These are phyloP conservation scores for Batkoa obscura DNA, from an alignment of 371 early-diverging fungal species.

Conservation along the genomic window DNA sequence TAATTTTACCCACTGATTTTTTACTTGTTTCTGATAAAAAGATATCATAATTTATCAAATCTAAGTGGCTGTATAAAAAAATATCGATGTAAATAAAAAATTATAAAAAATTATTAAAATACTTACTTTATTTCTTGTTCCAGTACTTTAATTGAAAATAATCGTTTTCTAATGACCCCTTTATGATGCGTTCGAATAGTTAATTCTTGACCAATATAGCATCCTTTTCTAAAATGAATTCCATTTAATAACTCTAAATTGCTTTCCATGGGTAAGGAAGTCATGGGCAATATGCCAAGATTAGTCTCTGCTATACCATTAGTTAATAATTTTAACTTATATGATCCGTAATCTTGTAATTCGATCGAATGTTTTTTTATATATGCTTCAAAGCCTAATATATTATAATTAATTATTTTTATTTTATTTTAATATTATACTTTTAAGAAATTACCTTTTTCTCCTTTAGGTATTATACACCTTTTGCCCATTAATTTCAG, in stretches of 20 bases:
- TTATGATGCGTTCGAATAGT: conserved; percentile 90
- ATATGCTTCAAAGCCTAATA: too few species aligned
- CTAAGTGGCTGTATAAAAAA: too few species aligned
- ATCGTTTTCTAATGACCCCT: conserved; percentile 80
- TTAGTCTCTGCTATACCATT: conserved; percentile 80
- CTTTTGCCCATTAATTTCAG: conserved; percentile 16
- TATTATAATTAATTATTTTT: background rate
- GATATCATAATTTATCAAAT: too few species aligned
- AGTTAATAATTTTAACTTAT: conserved; percentile 54
- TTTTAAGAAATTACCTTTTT: background rate
- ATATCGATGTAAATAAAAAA: too few species aligned
- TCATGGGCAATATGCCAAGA: conserved; percentile 30
- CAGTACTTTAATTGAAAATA: too few species aligned
- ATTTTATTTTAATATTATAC: background rate
- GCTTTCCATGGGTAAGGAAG: conserved; percentile 68
- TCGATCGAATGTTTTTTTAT: too few species aligned
- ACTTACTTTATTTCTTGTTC: too few species aligned
- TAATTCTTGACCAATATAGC: conserved; percentile 94
- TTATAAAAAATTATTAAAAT: too few species aligned
- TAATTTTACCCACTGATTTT: too few species aligned
- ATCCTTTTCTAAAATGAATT: conserved; percentile 93
- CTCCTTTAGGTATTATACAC: background rate
- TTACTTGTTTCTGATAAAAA: too few species aligned
- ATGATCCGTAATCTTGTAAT: conserved; percentile 20
- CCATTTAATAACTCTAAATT: conserved; percentile 86